Evolutionary conservation across 352 stramenopile genomes (phyloP), one percentile per base, ranked within the genome.

Genomic region (Globisporangium cederbergense): DNA sequence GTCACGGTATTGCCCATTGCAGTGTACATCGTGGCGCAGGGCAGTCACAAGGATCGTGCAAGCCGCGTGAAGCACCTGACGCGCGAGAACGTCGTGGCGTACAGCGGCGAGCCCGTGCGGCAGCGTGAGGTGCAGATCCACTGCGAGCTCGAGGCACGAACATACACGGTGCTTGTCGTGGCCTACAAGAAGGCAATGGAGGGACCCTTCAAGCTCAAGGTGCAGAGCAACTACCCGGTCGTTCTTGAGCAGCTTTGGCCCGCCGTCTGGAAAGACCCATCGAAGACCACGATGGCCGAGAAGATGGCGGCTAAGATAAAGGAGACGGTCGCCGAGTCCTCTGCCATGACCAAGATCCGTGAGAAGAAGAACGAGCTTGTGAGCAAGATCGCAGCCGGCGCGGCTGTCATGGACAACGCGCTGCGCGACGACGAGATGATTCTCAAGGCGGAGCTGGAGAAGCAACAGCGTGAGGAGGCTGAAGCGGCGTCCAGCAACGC

Each of bases 111-210:
- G 8, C 90, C 92, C 0, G 68, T 72, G 13, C 76, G 86, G 0
- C 73, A 81, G 51, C 81, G 91, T n/a, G 86, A 97, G 60, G 58
- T 96, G 2, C 73, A 78, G 10, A 66, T 98, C 7, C 73, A 91
- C 70, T 93, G 89, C 62, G 40, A 83, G 28, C 70, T 97, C 25
- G 64, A 74, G 13, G 88, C 89, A 36, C 75, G 91, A 0, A 82
- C 74, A n/a, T 98, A 98, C 74, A 93, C 92, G 18, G 43, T 98
- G 47, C 67, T 98, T 32, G 74, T 95, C 22, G 89, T 82, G 2
- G 83, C 92, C 6, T 98, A 97, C 68, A 79, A 93, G 58, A 86
- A 82, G 55, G 83, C 78, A 16, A 96, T 97, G 84, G 91, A 98
- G 62, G 93, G 93, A 2, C 80, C 88, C 28, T 98, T 98, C 71